Percentiles rank a stretch among this genome's conserved stretches.
Conservation (phyloP, 352 stramenopile species). For the Globisporangium spiculum region DNA sequence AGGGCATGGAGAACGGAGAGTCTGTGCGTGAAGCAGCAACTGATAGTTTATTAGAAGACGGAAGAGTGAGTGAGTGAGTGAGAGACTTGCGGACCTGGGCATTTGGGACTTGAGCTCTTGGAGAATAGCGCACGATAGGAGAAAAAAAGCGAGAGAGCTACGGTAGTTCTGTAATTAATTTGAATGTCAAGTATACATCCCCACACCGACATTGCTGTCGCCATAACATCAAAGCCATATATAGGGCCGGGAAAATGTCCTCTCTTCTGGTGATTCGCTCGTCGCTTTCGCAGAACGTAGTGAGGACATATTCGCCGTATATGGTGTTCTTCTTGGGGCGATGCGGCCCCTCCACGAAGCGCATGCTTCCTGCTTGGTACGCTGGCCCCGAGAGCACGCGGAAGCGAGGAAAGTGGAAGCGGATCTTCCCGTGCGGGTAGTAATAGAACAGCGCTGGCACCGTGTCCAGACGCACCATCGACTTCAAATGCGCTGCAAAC, state of each 20-base stretch:
- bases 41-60: not conserved
- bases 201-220: not conserved
- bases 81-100: not conserved
- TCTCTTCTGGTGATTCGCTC: not conserved
- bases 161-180: not conserved
- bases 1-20: conserved; percentile 1
- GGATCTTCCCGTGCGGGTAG: conserved; percentile 21
- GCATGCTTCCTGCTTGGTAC: conserved; percentile 19
- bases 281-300: not conserved
- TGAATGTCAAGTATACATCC: not conserved
- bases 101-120: not conserved
- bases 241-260: not conserved
- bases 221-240: no score
- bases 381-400: conserved; percentile 23
- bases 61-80: not conserved
- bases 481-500: not conserved
- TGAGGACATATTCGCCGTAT: not conserved
- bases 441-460: not conserved
- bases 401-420: conserved; percentile 27
- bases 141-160: not conserved
- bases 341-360: conserved; percentile 19
- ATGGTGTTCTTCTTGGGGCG: not conserved
- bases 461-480: not conserved
- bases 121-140: not conserved
- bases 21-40: not conserved